These are phyloP conservation scores for Plantago major DNA, from an alignment of 257 asterid genomes.

Conservation along the genomic window DNA sequence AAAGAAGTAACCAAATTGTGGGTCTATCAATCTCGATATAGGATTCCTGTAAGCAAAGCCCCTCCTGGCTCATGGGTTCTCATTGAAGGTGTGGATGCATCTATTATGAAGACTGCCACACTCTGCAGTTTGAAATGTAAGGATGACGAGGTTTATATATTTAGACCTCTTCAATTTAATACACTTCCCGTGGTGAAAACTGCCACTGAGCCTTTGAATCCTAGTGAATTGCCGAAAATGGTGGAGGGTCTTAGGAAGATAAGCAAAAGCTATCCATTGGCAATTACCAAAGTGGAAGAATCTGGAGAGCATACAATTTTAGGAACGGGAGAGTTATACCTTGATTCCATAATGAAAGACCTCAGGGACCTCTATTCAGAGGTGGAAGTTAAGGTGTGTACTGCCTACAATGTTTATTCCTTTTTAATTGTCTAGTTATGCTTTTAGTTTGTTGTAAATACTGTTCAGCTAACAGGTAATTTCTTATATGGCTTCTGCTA, in stretches of 20 bases:
- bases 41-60: constrained; percentile 92
- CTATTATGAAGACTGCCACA: constrained; percentile 98
- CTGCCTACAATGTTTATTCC: constrained; percentile 20
- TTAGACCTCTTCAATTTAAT: constrained; percentile 91
- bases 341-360: constrained; percentile 97
- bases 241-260: constrained; percentile 97
- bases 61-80: constrained; percentile 99
- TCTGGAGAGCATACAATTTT: constrained; percentile 97
- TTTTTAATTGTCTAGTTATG: neutral
- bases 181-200: constrained; percentile 98
- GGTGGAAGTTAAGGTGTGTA: constrained; percentile 93
- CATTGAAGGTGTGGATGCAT: constrained; percentile 99
- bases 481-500: constrained; percentile 2
- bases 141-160: constrained; percentile 81
- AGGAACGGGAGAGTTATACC: constrained; percentile 91
- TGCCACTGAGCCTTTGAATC: constrained; percentile 96
- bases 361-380: constrained; percentile 97
- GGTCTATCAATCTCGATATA: constrained; percentile 97
- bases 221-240: constrained; percentile 98
- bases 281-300: constrained; percentile 95
- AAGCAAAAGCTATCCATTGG: constrained; percentile 97
- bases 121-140: constrained; percentile 65
- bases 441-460: neutral
- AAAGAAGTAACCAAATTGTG: constrained; percentile 92
- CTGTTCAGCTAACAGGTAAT: constrained; percentile 1